Base-by-base conservation (phyloP, 768 basidiomycete species). In the Tephrocybe rancida region DNA sequence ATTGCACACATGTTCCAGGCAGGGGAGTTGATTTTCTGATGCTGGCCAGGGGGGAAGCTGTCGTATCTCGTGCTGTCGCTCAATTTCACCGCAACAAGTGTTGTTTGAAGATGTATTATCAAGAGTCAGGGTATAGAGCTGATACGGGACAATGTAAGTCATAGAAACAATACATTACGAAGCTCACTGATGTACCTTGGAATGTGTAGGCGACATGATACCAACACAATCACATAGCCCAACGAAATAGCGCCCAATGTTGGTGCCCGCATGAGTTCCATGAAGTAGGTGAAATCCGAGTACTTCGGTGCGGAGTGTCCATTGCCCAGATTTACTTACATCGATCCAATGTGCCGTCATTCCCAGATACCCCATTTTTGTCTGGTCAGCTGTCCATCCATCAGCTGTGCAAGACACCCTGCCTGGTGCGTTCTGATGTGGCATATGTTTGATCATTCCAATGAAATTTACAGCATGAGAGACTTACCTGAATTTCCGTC, bases 1-100 rank as follows among this genome's bases (percentile, higher is more conserved):
- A 27, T 71, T 68, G 6, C 67, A 37, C 16, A 70, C 63, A 51
- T 71, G 70, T 7, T 51, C 67, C 2, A 71, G 54, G 51, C 69
- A 71, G 6, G 29, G 13, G 29, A 30, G 29, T 30, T n/a, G n/a
- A 13, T n/a, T n/a, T n/a, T n/a, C n/a, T n/a, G n/a, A n/a, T n/a
- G n/a, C n/a, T n/a, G n/a, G n/a, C n/a, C n/a, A n/a, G n/a, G n/a
- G n/a, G n/a, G n/a, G n/a, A n/a, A n/a, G n/a, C n/a, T n/a, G n/a
- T n/a, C n/a, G n/a, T n/a, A n/a, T n/a, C n/a, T n/a, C n/a, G n/a
- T n/a, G n/a, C n/a, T n/a, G n/a, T n/a, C n/a, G n/a, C n/a, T n/a
- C n/a, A n/a, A n/a, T n/a, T n/a, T n/a, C n/a, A n/a, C n/a, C n/a
- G n/a, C n/a, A n/a, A n/a, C n/a, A n/a, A n/a, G n/a, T 30, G 5